Percentiles rank a stretch among this genome's conserved stretches.
Evolutionary conservation across 306 rosid genomes (phyloP).

Genomic region (Boehmeria nivea): DNA sequence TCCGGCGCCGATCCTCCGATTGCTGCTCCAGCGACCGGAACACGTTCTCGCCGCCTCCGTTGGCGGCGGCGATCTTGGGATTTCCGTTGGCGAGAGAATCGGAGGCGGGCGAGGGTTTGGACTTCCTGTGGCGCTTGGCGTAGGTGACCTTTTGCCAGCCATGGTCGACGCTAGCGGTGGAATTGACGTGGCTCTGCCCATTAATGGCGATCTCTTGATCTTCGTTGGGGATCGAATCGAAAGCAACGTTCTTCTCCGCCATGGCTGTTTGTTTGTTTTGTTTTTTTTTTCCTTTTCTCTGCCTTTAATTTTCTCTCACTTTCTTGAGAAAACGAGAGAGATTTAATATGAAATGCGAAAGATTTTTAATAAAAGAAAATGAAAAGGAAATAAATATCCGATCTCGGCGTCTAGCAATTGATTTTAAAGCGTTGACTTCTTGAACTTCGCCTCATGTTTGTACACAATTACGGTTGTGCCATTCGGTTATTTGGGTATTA

Average conservation of each 20-base stretch:
- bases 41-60: conserved; percentile 40
- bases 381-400: background rate
- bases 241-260: conserved; percentile 48
- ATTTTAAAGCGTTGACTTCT: conserved; percentile 32
- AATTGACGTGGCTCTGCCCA: conserved; percentile 6
- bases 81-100: conserved; percentile 32
- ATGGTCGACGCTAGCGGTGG: conserved; percentile 39
- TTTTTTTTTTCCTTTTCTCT: background rate
- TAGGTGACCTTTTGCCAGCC: conserved; percentile 98
- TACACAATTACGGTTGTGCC: conserved; percentile 28
- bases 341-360: too few species aligned
- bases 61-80: conserved; percentile 30
- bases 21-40: conserved; percentile 75
- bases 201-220: conserved; percentile 16
- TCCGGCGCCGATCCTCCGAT: conserved; percentile 71
- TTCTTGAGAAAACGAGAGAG: background rate
- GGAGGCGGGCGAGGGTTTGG: conserved; percentile 31
- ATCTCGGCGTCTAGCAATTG: background rate
- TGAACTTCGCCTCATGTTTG: conserved; percentile 26
- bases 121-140: conserved; percentile 67
- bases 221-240: conserved; percentile 30
- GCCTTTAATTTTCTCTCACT: conserved; percentile 4
- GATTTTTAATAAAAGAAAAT: background rate
- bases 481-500: background rate
- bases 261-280: conserved; percentile 15